phyloP scores from a whole-genome alignment of 2,329 filamentous ascomycete species.

The Ceratocystis destructans region DNA sequence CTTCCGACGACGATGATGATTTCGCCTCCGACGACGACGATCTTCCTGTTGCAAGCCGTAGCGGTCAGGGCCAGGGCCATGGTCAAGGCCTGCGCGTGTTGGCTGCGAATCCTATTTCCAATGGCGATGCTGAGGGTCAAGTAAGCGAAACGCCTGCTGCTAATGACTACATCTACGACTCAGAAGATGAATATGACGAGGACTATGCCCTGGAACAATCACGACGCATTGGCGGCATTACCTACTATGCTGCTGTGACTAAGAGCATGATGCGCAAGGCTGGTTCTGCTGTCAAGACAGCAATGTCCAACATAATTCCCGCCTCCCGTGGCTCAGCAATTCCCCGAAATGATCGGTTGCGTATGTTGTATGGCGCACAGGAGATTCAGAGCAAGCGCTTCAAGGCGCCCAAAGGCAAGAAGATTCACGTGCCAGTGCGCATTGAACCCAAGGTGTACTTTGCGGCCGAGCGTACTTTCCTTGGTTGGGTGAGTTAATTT shows the following conservation, averaged over 20 bases:
- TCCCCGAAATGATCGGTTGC: constrained; percentile 41
- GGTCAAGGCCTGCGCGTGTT: neutral
- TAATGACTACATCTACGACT: constrained; percentile 77
- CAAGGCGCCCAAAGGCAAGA: constrained; percentile 68
- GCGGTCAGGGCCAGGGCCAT: neutral
- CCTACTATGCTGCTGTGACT: constrained; percentile 49
- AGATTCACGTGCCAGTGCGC: constrained; percentile 88
- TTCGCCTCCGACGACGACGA: constrained; percentile 53
- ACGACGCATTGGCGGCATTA: constrained; percentile 58
- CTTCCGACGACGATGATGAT: constrained; percentile 63
- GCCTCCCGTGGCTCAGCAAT: constrained; percentile 42
- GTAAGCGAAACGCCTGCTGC: constrained; percentile 47
- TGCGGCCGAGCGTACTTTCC: constrained; percentile 86
- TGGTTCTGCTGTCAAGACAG: constrained; percentile 6
- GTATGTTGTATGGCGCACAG: constrained; percentile 40
- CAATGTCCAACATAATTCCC: constrained; percentile 32
- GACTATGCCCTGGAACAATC: constrained; percentile 66
- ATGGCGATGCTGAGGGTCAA: constrained; percentile 65
- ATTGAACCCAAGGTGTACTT: constrained; percentile 98
- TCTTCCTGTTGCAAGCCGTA: neutral
- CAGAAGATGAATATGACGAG: constrained; percentile 61
- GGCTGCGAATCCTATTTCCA: constrained; percentile 27
- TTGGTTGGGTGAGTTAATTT: constrained; percentile 62
- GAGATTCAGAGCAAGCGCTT: constrained; percentile 46
- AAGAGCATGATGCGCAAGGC: constrained; percentile 14